These are phyloP conservation scores for Colletotrichum cereale DNA, from an alignment of 2,329 filamentous ascomycete genomes.

Conservation along the genomic window DNA sequence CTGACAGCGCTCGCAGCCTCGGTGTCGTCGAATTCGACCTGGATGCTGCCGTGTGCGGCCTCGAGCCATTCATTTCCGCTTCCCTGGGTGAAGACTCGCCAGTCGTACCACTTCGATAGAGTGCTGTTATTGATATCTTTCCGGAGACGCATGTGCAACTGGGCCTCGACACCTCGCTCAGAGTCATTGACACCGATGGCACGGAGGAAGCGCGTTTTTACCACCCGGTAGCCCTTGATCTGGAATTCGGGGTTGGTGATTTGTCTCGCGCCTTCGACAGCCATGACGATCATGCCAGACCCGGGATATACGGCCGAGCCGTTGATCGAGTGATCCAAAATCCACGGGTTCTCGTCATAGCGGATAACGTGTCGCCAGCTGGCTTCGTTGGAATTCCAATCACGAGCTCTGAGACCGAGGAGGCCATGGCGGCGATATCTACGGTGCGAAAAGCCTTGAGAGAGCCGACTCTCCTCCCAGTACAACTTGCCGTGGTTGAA, in stretches of 20 bases:
- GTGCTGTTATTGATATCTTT: slow-evolving; percentile 22
- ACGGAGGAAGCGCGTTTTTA: slow-evolving; percentile 13
- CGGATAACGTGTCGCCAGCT: slow-evolving; percentile 64
- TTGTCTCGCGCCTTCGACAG: slow-evolving; percentile 59
- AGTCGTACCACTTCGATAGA: slow-evolving; percentile 25
- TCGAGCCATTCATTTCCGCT: slow-evolving; percentile 14
- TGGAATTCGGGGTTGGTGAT: slow-evolving; percentile 29
- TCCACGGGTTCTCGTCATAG: slow-evolving; percentile 63
- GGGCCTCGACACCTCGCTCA: slow-evolving; percentile 17
- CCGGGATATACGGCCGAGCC: slow-evolving; percentile 63
- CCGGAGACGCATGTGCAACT: slow-evolving; percentile 35
- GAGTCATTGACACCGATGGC: slow-evolving; percentile 18
- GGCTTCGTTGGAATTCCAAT: slow-evolving; percentile 58
- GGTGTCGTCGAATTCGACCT: slow-evolving; percentile 14
- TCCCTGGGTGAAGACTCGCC: slow-evolving; percentile 8
- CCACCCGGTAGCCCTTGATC: slow-evolving; percentile 10
- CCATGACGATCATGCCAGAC: slow-evolving; percentile 63
- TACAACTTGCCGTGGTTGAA: slow-evolving; percentile 66
- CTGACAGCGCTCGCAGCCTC: too few relatives aligned
- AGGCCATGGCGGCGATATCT: slow-evolving; percentile 62
- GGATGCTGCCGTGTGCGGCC: slow-evolving; percentile 23
- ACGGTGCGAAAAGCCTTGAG: slow-evolving; percentile 57
- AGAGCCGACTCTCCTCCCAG: slow-evolving; percentile 65
- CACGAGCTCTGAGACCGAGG: slow-evolving; percentile 59
- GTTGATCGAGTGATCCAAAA: slow-evolving; percentile 61